These are phyloP conservation scores for Annulohypoxylon maeteangense DNA, from an alignment of 495 filamentous ascomycete species.

Conservation along the genomic window DNA sequence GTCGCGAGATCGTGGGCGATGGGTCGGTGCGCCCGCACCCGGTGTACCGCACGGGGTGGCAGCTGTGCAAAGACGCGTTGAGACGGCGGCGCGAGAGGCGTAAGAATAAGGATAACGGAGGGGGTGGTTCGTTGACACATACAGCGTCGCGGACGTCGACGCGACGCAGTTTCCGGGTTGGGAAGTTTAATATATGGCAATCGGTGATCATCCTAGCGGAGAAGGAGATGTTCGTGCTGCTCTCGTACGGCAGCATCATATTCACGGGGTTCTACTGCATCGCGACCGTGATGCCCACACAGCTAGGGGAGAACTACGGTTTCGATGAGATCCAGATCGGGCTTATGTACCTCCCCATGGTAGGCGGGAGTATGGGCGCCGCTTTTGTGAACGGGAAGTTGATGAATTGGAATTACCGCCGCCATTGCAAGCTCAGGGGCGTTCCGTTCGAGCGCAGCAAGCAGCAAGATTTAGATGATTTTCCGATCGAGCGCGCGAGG, in stretches of 20 bases:
- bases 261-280: conserved; percentile 72
- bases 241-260: conserved; percentile 65
- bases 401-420: conserved; percentile 65
- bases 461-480: conserved; percentile 61
- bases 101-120: background rate
- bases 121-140: conserved; percentile 6
- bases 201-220: conserved; percentile 69
- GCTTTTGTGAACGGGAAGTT: conserved; percentile 66
- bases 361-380: conserved; percentile 69
- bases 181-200: conserved; percentile 66
- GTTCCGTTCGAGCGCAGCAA: conserved; percentile 59
- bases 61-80: conserved; percentile 44
- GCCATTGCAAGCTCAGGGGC: conserved; percentile 53
- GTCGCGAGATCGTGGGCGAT: conserved; percentile 71
- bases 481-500: conserved; percentile 74
- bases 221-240: conserved; percentile 68
- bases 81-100: conserved; percentile 17
- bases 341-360: conserved; percentile 66
- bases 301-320: conserved; percentile 66
- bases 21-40: conserved; percentile 62
- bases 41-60: conserved; percentile 54
- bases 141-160: conserved; percentile 40
- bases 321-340: conserved; percentile 69
- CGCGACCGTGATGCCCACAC: conserved; percentile 58
- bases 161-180: conserved; percentile 51